These are phyloP conservation scores for Leucogyrophana mollusca DNA, from an alignment of 768 basidiomycete species.

Conservation along the genomic window DNA sequence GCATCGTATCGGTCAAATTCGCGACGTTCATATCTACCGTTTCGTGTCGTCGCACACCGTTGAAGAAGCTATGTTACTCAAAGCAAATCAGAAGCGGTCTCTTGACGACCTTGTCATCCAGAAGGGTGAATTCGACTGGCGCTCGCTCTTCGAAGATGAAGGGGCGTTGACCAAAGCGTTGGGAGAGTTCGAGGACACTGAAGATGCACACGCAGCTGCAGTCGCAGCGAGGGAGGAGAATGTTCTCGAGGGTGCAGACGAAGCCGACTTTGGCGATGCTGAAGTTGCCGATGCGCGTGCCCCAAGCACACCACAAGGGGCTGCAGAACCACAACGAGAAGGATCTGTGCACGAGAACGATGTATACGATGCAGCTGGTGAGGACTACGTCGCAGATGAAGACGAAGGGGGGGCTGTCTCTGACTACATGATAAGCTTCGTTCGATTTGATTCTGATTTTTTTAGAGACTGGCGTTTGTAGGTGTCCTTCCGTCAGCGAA, in stretches of 20 bases:
- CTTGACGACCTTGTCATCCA: slow-evolving; percentile 91
- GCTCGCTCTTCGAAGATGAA: slow-evolving; percentile 69
- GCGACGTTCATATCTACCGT: slow-evolving; percentile 94
- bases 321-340: slow-evolving; percentile 8
- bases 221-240: slow-evolving; percentile 75
- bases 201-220: slow-evolving; percentile 80
- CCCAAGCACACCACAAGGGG: neutral
- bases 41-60: slow-evolving; percentile 90
- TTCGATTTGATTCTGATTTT: slow-evolving; percentile 60
- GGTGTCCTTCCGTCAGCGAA: slow-evolving; percentile 1
- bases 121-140: slow-evolving; percentile 94
- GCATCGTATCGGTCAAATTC: slow-evolving; percentile 97
- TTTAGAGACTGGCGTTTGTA: slow-evolving; percentile 73
- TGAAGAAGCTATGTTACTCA: slow-evolving; percentile 94
- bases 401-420: slow-evolving; percentile 72
- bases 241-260: slow-evolving; percentile 73
- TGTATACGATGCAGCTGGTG: slow-evolving; percentile 33
- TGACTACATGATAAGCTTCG: slow-evolving; percentile 81
- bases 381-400: slow-evolving; percentile 41
- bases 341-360: slow-evolving; percentile 17
- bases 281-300: slow-evolving; percentile 8
- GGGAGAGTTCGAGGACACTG: slow-evolving; percentile 84
- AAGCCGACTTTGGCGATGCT: slow-evolving; percentile 64
- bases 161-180: slow-evolving; percentile 68
- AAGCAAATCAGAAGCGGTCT: slow-evolving; percentile 96